Base-by-base conservation (phyloP, 805 yeast genomes). In the Ogataea saltuana region DNA sequence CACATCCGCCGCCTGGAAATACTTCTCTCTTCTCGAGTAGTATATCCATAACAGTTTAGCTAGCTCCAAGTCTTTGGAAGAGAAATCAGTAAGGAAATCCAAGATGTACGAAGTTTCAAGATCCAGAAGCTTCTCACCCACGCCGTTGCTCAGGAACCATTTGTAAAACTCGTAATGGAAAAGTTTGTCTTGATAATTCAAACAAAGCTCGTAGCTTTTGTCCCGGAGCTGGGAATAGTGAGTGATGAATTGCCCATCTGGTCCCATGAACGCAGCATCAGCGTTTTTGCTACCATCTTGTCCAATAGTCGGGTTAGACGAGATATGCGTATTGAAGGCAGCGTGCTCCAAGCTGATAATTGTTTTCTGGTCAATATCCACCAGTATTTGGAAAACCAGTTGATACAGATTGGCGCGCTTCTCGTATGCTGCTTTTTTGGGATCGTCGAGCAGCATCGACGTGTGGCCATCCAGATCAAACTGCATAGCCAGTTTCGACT, bases 161-260 rank as follows among this genome's bases (percentile, higher is more conserved):
- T 88, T 91, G 63, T 93, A 93, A 51, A 93, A 77, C 50, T 87
- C 86, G 65, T 83, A 88, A 51, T 93, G 99, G 74, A 93, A 93
- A n/a, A 81, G 63, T 56, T 83, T 86, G 60, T 93, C 98, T 33
- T 77, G 72, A 41, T 83, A 82, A 13, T 77, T 76, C 55, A 89
- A 80, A 43, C 93, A 87, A 13, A 83, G 74, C 7, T 76, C 75
- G 61, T 90, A 90, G 23, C 93, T 79, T 31, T 78, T 72, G 53
- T 86, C 87, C 53, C 95, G 75, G 19, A 84, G 63, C 47, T 78
- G 78, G 15, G 76, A 68, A 50, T 75, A 73, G 41, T 79, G 82
- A 29, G 74, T 73, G 17, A 73, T 68, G 11, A 64, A 51, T 51
- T 68, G 59, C 4, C 64, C 69, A 37, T 58, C 59, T 3, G 62